Conservation (phyloP, 345 rosid genomes). For the Salix caprea region DNA sequence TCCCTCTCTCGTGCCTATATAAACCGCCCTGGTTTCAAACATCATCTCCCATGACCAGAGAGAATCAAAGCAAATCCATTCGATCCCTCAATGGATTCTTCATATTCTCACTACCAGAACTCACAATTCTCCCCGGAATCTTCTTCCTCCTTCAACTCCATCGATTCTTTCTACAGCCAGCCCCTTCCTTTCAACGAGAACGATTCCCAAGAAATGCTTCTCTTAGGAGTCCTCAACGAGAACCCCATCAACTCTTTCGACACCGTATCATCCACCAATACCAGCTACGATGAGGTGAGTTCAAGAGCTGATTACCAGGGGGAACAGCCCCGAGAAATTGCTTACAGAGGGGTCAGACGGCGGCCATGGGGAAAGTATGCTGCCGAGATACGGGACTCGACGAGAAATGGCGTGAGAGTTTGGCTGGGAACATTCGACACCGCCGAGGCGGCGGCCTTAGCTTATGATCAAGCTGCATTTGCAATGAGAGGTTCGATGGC, state of each 20-base stretch:
- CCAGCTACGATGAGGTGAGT: constrained; percentile 24
- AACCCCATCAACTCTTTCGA: constrained; percentile 17
- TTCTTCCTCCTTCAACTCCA: constrained; percentile 24
- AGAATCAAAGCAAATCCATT: no score
- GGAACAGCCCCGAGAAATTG: constrained; percentile 10
- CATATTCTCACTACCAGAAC: constrained; percentile 26
- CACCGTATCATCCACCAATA: not conserved
- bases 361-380: constrained; percentile 72
- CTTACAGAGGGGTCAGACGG: constrained; percentile 54
- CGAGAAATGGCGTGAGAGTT: constrained; percentile 55
- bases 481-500: constrained; percentile 55
- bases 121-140: constrained; percentile 27
- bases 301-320: constrained; percentile 16
- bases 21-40: constrained; percentile 11
- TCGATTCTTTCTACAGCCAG: constrained; percentile 14
- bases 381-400: constrained; percentile 67
- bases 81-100: constrained; percentile 30
- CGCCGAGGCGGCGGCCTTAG: constrained; percentile 62
- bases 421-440: constrained; percentile 70
- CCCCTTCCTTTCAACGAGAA: constrained; percentile 57
- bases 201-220: constrained; percentile 61
- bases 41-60: constrained; percentile 14
- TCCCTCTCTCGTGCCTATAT: constrained; percentile 12
- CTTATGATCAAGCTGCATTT: constrained; percentile 69
- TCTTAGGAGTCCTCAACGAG: constrained; percentile 39